Conservation (phyloP, 768 basidiomycete genomes). For the Saitozyma sp. region DNA sequence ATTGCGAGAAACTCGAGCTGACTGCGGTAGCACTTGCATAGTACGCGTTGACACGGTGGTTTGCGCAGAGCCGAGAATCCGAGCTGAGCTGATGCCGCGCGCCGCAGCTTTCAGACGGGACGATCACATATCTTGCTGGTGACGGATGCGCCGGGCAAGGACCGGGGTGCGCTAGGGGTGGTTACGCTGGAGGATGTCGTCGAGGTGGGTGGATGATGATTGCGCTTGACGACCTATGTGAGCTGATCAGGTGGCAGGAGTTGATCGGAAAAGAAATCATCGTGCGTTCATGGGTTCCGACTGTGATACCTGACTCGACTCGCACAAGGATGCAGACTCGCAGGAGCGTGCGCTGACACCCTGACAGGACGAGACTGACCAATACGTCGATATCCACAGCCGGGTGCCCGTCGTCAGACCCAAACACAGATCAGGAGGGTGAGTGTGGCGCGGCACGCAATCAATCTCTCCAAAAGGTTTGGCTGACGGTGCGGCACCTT, state of each 20-base stretch:
- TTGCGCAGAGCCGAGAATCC: not conserved
- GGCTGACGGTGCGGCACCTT: not conserved
- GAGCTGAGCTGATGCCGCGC: not conserved
- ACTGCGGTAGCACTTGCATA: constrained; percentile 34
- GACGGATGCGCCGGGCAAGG: constrained; percentile 27
- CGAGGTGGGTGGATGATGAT: constrained; percentile 25
- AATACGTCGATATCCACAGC: constrained; percentile 44
- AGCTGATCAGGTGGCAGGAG: constrained; percentile 24
- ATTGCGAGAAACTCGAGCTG: constrained; percentile 3
- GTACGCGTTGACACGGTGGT: constrained; percentile 12
- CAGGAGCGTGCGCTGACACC: not conserved
- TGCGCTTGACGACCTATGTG: not conserved
- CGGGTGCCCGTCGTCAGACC: constrained; percentile 42
- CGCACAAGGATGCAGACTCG: not conserved
- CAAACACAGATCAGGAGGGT: constrained; percentile 21
- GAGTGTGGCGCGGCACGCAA: constrained; percentile 1
- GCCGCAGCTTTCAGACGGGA: constrained; percentile 43
- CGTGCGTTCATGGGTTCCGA: constrained; percentile 15
- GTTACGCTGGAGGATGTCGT: constrained; percentile 50
- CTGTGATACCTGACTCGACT: not conserved
- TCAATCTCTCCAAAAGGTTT: not conserved
- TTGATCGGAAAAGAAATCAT: constrained; percentile 46
- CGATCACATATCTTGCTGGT: constrained; percentile 47
- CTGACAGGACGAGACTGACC: constrained; percentile 43
- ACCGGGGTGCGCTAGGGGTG: constrained; percentile 32